Conservation (phyloP, 2,329 filamentous ascomycete species). For the Plectosphaerella cucumerina region DNA sequence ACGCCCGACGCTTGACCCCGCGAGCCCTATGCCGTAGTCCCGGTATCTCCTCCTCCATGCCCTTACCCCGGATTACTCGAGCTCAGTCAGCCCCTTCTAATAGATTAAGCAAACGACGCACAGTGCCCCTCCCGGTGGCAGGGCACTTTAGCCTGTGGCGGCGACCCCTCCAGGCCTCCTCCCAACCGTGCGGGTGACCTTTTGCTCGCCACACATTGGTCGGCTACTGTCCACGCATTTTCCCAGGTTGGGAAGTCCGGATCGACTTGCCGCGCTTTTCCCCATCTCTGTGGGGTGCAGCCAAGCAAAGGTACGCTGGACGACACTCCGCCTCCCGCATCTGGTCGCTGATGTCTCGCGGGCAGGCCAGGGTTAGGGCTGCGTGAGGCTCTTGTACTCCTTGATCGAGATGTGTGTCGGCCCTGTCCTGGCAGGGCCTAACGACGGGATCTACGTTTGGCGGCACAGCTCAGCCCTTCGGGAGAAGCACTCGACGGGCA, state of each 20-base stretch:
- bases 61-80: neutral
- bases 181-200: neutral
- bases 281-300: neutral
- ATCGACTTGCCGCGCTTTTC: neutral
- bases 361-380: too few relatives aligned
- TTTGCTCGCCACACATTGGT: neutral
- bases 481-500: neutral
- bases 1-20: too few relatives aligned
- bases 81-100: neutral
- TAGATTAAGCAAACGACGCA: neutral
- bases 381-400: too few relatives aligned
- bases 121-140: neutral
- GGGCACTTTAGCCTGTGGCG: neutral
- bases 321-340: constrained; percentile 1
- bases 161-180: neutral
- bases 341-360: neutral
- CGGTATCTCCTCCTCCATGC: too few relatives aligned
- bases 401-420: too few relatives aligned
- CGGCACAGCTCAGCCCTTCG: neutral
- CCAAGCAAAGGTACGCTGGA: neutral
- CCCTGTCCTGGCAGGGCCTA: too few relatives aligned
- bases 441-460: too few relatives aligned
- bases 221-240: neutral
- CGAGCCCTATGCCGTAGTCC: too few relatives aligned
- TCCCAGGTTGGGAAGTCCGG: constrained; percentile 2